A percentile compares a stretch with the other conserved stretches of the same genome.
These are phyloP conservation scores for Xylaria flabelliformis DNA, from an alignment of 495 filamentous ascomycete genomes.

Conservation along the genomic window DNA sequence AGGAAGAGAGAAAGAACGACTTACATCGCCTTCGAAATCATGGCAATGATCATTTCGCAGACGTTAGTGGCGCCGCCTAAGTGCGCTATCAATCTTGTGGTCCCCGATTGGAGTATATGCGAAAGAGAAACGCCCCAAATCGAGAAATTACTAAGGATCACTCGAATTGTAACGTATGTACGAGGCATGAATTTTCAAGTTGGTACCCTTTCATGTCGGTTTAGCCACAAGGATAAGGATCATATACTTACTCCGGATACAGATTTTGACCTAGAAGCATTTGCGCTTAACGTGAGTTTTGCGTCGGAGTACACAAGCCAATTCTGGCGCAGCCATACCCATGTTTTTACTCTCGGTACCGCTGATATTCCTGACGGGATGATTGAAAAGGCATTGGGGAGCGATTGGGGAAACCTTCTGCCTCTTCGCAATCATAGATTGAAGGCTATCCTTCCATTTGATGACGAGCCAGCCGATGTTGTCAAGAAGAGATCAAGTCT, in stretches of 20 bases:
- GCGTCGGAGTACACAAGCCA: slow-evolving; percentile 23
- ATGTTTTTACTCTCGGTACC: slow-evolving; percentile 31
- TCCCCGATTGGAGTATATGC: slow-evolving; percentile 35
- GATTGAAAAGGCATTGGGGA: not conserved
- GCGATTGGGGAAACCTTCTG: slow-evolving; percentile 1
- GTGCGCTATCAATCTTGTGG: slow-evolving; percentile 34
- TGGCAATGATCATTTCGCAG: slow-evolving; percentile 24
- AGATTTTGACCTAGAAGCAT: slow-evolving; percentile 11
- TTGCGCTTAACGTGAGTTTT: slow-evolving; percentile 20
- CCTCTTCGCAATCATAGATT: slow-evolving; percentile 28
- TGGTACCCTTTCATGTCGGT: slow-evolving; percentile 17
- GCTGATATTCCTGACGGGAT: slow-evolving; percentile 11
- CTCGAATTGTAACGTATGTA: slow-evolving; percentile 32
- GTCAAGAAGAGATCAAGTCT: slow-evolving; percentile 14
- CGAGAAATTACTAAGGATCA: slow-evolving; percentile 3
- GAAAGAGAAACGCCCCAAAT: slow-evolving; percentile 6
- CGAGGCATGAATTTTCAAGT: slow-evolving; percentile 6
- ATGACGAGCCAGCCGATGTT: slow-evolving; percentile 27
- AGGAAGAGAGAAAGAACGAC: not conserved
- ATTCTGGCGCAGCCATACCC: slow-evolving; percentile 30
- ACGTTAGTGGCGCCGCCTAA: slow-evolving; percentile 5
- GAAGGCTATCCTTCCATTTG: slow-evolving; percentile 34
- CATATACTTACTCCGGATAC: slow-evolving; percentile 30
- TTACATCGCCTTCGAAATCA: slow-evolving; percentile 28
- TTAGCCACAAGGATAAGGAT: slow-evolving; percentile 21